Evolutionary conservation across 2,329 filamentous ascomycete genomes (phyloP).

Genomic region (Alternaria alternata): DNA sequence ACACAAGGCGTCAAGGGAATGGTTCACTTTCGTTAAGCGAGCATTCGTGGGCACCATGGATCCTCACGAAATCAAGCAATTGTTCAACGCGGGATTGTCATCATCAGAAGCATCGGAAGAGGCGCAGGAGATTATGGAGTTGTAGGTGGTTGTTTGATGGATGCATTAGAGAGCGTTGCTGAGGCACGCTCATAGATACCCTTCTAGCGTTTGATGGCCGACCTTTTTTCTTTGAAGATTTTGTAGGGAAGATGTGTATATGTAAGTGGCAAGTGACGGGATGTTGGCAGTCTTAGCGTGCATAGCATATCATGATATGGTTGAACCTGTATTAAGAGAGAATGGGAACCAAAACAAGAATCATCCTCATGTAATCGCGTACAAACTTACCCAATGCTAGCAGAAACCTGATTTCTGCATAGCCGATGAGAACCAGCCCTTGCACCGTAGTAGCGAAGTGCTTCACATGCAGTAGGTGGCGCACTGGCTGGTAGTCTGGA

Average conservation of each 20-base stretch:
- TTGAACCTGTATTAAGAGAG: not conserved
- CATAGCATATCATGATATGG: not conserved
- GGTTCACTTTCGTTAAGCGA: conserved; percentile 78
- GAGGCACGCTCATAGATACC: conserved; percentile 2
- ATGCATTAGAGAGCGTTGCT: not conserved
- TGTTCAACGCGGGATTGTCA: conserved; percentile 25
- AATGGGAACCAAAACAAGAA: not conserved
- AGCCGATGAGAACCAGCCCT: not conserved
- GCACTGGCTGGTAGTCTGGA: not conserved
- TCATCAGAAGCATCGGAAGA: conserved; percentile 2
- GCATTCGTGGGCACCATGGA: conserved; percentile 81
- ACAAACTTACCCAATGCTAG: not conserved
- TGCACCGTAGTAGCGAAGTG: not conserved
- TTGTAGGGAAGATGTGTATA: not conserved
- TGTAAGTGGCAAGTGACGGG: not conserved
- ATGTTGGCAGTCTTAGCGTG: not conserved
- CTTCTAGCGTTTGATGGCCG: not conserved
- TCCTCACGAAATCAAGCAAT: conserved; percentile 67
- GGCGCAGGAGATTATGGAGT: conserved; percentile 30
- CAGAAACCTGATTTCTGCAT: not conserved
- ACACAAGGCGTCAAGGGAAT: conserved; percentile 66
- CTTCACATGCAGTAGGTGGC: not conserved
- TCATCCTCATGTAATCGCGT: not conserved
- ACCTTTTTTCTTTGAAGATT: not conserved
- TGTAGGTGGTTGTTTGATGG: conserved; percentile 11